These are phyloP conservation scores for Panicum virgatum DNA, from an alignment of 202 grass and related monocot genomes.

Conservation along the genomic window DNA sequence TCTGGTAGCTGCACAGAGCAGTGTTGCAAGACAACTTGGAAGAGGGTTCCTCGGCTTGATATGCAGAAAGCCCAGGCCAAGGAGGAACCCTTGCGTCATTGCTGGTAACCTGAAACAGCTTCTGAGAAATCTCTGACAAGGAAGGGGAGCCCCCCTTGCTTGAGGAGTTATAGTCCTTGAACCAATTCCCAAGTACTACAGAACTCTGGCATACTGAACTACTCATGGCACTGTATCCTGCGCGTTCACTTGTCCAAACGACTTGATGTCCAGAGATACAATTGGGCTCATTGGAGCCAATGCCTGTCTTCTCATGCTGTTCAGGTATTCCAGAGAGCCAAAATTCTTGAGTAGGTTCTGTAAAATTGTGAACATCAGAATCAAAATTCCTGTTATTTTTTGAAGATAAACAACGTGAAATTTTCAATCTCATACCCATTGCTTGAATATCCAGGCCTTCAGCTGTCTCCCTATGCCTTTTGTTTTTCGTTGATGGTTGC, in stretches of 20 bases:
- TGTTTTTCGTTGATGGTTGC: constrained; percentile 54
- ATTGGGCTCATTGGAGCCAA: constrained; percentile 47
- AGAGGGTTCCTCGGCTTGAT: constrained; percentile 40
- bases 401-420: background rate
- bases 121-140: constrained; percentile 59
- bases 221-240: constrained; percentile 44
- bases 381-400: background rate
- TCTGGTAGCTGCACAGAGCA: constrained; percentile 37
- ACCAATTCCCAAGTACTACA: constrained; percentile 52
- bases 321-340: constrained; percentile 63
- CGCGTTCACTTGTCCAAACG: constrained; percentile 48
- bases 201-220: constrained; percentile 58
- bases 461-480: constrained; percentile 61
- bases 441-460: constrained; percentile 52
- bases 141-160: constrained; percentile 45
- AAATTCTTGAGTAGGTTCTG: constrained; percentile 62
- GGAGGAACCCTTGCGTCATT: constrained; percentile 38
- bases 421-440: constrained; percentile 32
- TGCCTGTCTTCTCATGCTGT: constrained; percentile 54
- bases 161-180: constrained; percentile 57
- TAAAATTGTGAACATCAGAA: constrained; percentile 13
- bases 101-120: constrained; percentile 47
- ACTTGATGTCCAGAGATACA: constrained; percentile 58
- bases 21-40: constrained; percentile 45
- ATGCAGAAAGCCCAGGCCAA: constrained; percentile 44